A percentile compares a stretch with the other conserved stretches of the same genome.
Evolutionary conservation across 2,329 filamentous ascomycete genomes (phyloP).

Genomic region (Dothideomycetidae sp.): DNA sequence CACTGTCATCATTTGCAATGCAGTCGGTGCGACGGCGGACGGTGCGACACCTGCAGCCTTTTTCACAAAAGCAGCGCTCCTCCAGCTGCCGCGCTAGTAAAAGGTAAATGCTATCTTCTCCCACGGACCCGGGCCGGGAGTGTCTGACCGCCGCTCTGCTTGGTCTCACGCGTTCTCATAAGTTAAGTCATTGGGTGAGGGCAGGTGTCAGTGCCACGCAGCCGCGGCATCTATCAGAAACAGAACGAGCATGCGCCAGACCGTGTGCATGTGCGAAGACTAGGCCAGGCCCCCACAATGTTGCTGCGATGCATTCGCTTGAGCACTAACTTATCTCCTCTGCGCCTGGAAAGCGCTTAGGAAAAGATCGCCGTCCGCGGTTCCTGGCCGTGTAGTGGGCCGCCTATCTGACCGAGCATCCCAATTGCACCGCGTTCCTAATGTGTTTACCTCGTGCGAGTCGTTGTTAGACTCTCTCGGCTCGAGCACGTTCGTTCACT

Average conservation of each 20-base stretch:
- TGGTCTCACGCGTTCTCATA: neutral
- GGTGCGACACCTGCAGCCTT: neutral
- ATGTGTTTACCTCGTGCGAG: too few species aligned
- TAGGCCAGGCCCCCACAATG: too few species aligned
- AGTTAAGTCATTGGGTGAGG: neutral
- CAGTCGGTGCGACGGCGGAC: neutral
- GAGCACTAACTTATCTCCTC: too few species aligned
- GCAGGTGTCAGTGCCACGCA: neutral
- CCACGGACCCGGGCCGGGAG: neutral
- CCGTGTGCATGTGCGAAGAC: neutral
- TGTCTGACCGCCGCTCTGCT: neutral
- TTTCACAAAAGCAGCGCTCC: neutral
- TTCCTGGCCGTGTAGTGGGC: too few species aligned
- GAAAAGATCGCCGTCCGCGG: too few species aligned
- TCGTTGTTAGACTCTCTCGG: too few species aligned
- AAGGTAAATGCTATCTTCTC: neutral
- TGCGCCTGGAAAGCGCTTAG: too few species aligned
- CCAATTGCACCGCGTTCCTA: too few species aligned
- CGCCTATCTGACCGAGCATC: too few species aligned
- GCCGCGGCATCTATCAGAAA: neutral
- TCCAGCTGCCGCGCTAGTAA: neutral
- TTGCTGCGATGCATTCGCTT: too few species aligned
- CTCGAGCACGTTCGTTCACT: too few species aligned
- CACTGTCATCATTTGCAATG: neutral
- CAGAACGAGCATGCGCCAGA: neutral